Conservation (phyloP, 352 stramenopile species). For the Phytophthora pini region DNA sequence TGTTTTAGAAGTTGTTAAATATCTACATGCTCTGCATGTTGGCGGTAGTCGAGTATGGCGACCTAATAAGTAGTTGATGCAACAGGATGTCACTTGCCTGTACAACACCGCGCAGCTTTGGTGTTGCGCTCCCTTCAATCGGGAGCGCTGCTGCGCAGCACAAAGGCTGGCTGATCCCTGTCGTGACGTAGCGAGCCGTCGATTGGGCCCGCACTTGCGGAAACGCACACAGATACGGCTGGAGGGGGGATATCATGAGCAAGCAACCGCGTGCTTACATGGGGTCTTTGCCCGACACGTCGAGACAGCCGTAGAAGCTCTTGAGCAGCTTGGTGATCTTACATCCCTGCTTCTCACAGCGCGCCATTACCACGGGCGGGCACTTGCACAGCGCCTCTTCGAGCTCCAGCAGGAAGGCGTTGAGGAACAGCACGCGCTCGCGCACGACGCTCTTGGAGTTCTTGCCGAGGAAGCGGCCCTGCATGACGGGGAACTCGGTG, state of each 20-base stretch:
- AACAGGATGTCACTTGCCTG: conserved; percentile 2
- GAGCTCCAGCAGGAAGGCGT: conserved; percentile 80
- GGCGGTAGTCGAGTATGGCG: conserved; percentile 20
- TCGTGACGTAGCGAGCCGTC: conserved; percentile 14
- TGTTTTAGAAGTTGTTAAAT: conserved; percentile 32
- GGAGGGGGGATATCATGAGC: not conserved
- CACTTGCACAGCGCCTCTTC: conserved; percentile 83
- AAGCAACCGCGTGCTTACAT: conserved; percentile 40
- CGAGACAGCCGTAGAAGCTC: conserved; percentile 83
- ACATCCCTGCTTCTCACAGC: conserved; percentile 83
- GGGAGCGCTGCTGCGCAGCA: conserved; percentile 20
- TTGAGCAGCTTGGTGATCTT: conserved; percentile 88
- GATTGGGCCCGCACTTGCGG: conserved; percentile 11
- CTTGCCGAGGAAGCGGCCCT: conserved; percentile 77
- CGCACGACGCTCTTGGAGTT: conserved; percentile 84
- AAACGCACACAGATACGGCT: conserved; percentile 29
- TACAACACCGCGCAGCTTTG: conserved; percentile 9
- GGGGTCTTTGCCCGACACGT: conserved; percentile 49
- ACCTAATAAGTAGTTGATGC: conserved; percentile 34
- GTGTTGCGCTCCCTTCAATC: conserved; percentile 41
- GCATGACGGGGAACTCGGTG: conserved; percentile 81
- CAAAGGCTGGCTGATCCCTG: not conserved
- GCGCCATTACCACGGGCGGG: conserved; percentile 70
- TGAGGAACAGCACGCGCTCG: conserved; percentile 81
- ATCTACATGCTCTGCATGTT: conserved; percentile 32